phyloP scores from a whole-genome alignment of 768 basidiomycete genomes.

The Boletus sp. region DNA sequence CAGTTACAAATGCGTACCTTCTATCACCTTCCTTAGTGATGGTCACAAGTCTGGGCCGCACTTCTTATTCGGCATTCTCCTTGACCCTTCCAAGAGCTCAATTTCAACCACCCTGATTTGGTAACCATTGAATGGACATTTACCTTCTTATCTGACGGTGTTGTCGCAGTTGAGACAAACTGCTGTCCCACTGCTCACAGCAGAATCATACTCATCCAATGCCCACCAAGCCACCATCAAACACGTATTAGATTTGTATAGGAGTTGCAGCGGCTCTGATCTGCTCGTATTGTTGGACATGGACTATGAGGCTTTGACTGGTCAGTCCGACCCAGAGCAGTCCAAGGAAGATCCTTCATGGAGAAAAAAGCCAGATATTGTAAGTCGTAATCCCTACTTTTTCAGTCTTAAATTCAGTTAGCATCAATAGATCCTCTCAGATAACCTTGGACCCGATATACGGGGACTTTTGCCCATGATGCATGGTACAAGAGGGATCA shows the following conservation, averaged over 20 bases:
- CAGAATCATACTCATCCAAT: no score
- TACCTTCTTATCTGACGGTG: no score
- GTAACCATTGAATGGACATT: no score
- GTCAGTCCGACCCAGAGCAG: neutral
- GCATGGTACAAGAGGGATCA: neutral
- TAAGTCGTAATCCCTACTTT: no score
- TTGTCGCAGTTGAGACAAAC: no score
- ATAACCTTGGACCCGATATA: neutral
- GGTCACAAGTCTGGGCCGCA: neutral
- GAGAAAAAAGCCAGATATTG: no score
- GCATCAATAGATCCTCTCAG: neutral
- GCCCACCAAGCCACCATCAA: neutral
- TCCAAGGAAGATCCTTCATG: no score
- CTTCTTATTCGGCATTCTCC: neutral
- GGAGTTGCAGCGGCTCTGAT: neutral
- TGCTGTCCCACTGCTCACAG: no score
- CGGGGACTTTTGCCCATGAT: neutral
- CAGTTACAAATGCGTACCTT: no score
- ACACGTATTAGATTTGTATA: neutral
- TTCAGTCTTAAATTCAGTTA: no score
- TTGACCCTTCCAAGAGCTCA: neutral
- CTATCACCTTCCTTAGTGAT: no score
- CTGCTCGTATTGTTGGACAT: neutral
- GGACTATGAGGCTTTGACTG: no score
- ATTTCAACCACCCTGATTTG: neutral